phyloP scores from a whole-genome alignment of 495 filamentous ascomycete species.

The Terfezia claveryi region DNA sequence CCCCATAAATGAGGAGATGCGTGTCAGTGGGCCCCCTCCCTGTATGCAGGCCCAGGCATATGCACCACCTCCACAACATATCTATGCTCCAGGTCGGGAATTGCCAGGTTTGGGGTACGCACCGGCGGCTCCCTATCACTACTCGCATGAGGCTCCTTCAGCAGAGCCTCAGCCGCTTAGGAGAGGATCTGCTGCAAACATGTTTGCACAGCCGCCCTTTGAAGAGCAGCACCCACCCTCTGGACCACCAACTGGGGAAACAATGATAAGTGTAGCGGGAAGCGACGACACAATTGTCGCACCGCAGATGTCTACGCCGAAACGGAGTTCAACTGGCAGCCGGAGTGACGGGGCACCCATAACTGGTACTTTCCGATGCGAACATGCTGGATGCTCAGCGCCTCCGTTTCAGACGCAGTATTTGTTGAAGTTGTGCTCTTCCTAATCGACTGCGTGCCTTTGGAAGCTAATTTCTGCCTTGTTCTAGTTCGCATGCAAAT shows the following conservation, averaged over 20 bases:
- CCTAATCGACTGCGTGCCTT: conserved; percentile 1
- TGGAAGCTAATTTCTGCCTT: conserved; percentile 20
- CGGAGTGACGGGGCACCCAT: conserved; percentile 24
- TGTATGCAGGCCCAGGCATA: conserved; percentile 2
- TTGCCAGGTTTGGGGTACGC: not conserved
- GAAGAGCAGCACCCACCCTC: conserved; percentile 7
- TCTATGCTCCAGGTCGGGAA: conserved; percentile 11
- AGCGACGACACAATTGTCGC: conserved; percentile 13
- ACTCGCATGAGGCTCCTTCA: no score
- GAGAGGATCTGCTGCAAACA: conserved; percentile 5
- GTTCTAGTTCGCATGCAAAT: conserved; percentile 77
- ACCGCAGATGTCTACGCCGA: conserved; percentile 4
- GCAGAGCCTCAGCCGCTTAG: no score
- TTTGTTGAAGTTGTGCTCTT: conserved; percentile 39
- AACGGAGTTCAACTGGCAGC: no score
- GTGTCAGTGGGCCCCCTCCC: conserved; percentile 9
- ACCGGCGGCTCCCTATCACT: no score
- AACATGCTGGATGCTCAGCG: conserved; percentile 55
- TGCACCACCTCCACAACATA: conserved; percentile 7
- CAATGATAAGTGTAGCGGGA: conserved; percentile 8
- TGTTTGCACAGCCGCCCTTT: conserved; percentile 11
- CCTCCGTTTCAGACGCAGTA: conserved; percentile 85
- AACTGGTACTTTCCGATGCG: conserved; percentile 29
- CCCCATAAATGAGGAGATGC: conserved; percentile 11
- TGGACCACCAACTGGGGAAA: conserved; percentile 18